Evolutionary conservation across 257 asterid genomes (phyloP).

Genomic region (Solanum sitiens): DNA sequence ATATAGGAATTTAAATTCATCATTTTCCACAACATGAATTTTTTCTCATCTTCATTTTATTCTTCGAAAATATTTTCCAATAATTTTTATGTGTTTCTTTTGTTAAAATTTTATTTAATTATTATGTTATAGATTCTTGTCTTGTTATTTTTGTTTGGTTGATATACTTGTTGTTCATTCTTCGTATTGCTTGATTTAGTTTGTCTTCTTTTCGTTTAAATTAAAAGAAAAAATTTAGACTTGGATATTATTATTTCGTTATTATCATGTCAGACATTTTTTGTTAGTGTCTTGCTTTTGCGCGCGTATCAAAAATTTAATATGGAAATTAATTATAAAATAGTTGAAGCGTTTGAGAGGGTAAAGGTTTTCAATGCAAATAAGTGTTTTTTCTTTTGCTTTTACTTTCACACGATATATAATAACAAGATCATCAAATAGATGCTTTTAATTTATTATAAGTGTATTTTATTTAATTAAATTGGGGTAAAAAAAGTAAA

Average conservation of each 20-base stretch:
- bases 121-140: too few relatives aligned
- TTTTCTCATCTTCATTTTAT: not conserved
- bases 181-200: not conserved
- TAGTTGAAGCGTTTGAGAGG: not conserved
- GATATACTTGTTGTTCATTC: too few relatives aligned
- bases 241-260: too few relatives aligned
- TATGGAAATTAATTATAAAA: not conserved
- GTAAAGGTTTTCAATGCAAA: not conserved
- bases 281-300: not conserved
- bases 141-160: not conserved
- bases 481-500: not conserved
- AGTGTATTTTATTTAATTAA: too few relatives aligned
- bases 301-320: not conserved
- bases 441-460: not conserved
- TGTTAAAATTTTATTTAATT: too few relatives aligned
- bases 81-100: not conserved
- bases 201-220: too few relatives aligned
- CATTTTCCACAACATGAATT: not conserved
- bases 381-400: not conserved
- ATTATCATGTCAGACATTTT: not conserved
- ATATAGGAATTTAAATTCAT: not conserved
- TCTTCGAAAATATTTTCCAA: not conserved
- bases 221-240: too few relatives aligned
- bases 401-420: not conserved
- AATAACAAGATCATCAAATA: not conserved